Evolutionary conservation across 768 basidiomycete genomes (phyloP).

Genomic region (Suillus sp.): DNA sequence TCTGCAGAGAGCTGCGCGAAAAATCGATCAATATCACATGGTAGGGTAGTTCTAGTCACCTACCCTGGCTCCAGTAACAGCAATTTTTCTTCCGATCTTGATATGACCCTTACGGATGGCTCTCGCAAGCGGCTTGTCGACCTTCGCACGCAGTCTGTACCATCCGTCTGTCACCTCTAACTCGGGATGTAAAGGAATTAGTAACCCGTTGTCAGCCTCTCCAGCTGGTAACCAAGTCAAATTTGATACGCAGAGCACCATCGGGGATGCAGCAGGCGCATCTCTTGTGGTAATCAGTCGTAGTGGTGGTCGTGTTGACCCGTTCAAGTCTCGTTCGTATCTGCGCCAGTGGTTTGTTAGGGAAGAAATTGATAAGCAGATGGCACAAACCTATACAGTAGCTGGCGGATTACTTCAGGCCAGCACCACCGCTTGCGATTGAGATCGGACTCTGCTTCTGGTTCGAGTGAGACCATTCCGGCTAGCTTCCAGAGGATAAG

Average conservation of each 20-base stretch:
- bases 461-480: conserved; percentile 76
- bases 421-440: conserved; percentile 73
- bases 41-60: conserved; percentile 24
- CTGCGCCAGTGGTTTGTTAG: conserved; percentile 40
- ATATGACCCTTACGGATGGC: conserved; percentile 71
- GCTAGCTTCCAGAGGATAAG: conserved; percentile 95
- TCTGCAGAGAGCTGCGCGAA: conserved; percentile 61
- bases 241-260: conserved; percentile 83
- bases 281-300: conserved; percentile 84
- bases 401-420: conserved; percentile 77
- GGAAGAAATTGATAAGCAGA: background rate
- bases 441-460: conserved; percentile 52
- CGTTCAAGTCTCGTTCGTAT: conserved; percentile 85
- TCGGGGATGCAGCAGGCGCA: conserved; percentile 72
- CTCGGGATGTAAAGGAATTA: conserved; percentile 49
- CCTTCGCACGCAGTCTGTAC: conserved; percentile 80
- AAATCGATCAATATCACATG: background rate
- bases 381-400: conserved; percentile 73
- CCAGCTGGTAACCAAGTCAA: conserved; percentile 56
- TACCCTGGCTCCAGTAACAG: conserved; percentile 78
- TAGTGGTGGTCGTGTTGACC: conserved; percentile 77
- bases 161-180: conserved; percentile 98
- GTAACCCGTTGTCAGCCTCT: conserved; percentile 39
- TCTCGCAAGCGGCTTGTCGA: conserved; percentile 72
- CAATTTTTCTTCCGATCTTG: conserved; percentile 80